Evolutionary conservation across 345 rosid genomes (phyloP).

Genomic region (Erysimum cheiranthoides): DNA sequence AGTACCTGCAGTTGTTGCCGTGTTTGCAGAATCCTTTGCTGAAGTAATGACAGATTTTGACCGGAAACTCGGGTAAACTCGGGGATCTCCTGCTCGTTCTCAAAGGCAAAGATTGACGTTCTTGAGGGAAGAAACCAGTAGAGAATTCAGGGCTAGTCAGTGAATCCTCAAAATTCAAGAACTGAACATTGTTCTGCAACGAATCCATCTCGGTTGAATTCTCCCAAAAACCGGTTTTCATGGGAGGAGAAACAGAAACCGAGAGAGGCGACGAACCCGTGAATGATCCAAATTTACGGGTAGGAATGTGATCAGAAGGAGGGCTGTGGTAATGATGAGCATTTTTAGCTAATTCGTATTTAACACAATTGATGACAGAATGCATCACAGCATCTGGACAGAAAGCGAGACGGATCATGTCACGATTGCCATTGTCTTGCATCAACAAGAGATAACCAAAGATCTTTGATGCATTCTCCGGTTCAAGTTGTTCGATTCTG

Average conservation of each 20-base stretch:
- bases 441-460: constrained; percentile 75
- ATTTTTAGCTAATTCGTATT: constrained; percentile 55
- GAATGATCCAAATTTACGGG: constrained; percentile 22
- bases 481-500: constrained; percentile 85
- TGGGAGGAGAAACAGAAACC: constrained; percentile 29
- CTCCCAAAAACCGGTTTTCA: constrained; percentile 62
- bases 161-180: constrained; percentile 49
- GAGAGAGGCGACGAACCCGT: constrained; percentile 10
- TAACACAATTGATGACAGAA: constrained; percentile 68
- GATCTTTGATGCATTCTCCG: constrained; percentile 82
- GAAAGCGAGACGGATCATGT: constrained; percentile 91
- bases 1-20: constrained; percentile 82
- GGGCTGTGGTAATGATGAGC: constrained; percentile 25
- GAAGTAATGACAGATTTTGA: constrained; percentile 90
- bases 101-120: constrained; percentile 50
- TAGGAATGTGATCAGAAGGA: constrained; percentile 47
- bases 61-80: constrained; percentile 80
- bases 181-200: constrained; percentile 47
- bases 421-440: constrained; percentile 73
- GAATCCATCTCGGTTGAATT: constrained; percentile 53
- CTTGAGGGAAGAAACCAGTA: constrained; percentile 53
- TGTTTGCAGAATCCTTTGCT: constrained; percentile 89
- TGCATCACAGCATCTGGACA: constrained; percentile 69
- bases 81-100: constrained; percentile 76
- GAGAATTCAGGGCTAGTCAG: constrained; percentile 54